phyloP scores from a whole-genome alignment of 805 yeast species.

The Yarrowia osloensis region DNA sequence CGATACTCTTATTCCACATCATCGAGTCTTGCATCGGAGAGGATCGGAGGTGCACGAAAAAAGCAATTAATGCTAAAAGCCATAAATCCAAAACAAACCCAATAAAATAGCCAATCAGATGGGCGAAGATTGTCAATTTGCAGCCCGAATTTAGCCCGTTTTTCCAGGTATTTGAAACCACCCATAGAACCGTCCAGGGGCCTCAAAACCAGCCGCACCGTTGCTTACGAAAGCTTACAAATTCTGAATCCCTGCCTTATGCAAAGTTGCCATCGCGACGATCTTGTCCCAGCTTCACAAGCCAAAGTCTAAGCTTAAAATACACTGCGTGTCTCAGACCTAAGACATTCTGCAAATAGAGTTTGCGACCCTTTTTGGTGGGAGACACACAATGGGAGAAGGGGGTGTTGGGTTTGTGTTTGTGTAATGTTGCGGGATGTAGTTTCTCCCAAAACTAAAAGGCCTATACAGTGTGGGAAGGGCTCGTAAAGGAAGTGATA shows the following conservation, averaged over 20 bases:
- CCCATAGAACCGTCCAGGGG: no score
- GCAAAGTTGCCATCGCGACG: conserved; percentile 18
- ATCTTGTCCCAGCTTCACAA: background rate
- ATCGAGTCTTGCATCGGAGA: conserved; percentile 6
- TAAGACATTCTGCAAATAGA: background rate
- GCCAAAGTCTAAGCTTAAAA: background rate
- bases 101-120: background rate
- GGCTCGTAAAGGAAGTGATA: no score
- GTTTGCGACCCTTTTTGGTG: background rate
- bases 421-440: background rate
- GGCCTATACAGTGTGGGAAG: no score
- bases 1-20: no score
- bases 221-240: conserved; percentile 18
- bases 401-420: background rate
- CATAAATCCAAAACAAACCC: background rate
- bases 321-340: background rate
- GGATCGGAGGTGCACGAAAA: background rate
- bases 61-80: background rate
- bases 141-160: no score
- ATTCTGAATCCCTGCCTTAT: conserved; percentile 13
- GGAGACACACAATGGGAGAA: background rate
- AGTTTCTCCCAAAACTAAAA: background rate
- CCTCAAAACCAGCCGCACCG: background rate
- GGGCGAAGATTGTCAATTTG: no score
- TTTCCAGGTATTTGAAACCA: no score